Conservation (phyloP, 371 early-diverging fungal genomes). For the Haplosporangium sp. region DNA sequence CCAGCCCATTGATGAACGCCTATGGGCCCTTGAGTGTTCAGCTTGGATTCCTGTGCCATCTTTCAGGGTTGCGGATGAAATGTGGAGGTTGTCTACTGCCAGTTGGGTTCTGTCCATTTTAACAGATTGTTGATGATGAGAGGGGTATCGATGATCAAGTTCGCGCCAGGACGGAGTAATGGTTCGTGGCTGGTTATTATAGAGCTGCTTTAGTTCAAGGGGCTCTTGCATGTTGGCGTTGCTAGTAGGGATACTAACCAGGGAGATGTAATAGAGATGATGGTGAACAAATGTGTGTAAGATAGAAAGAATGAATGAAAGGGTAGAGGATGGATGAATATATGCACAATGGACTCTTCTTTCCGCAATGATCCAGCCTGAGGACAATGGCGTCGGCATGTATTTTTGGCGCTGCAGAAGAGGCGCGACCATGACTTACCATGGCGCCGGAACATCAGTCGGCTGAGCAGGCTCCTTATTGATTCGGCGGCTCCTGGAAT, state of each 20-base stretch:
- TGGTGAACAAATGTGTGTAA: background rate
- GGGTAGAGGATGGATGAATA: background rate
- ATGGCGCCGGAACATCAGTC: background rate
- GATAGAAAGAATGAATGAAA: background rate
- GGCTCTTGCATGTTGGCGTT: background rate
- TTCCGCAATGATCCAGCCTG: too few relatives aligned
- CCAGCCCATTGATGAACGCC: background rate
- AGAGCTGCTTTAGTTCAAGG: constrained; percentile 1
- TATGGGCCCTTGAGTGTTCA: background rate
- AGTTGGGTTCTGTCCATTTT: background rate
- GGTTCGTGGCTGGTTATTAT: background rate
- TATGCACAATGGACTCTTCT: background rate
- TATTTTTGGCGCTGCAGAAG: too few relatives aligned
- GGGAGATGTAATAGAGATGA: background rate
- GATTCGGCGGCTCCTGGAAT: background rate
- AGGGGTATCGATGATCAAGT: background rate
- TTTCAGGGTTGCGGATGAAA: background rate
- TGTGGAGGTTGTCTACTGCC: constrained; percentile 23
- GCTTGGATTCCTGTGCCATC: background rate
- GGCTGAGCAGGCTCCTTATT: background rate
- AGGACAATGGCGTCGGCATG: too few relatives aligned
- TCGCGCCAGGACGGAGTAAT: background rate
- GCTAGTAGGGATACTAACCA: background rate
- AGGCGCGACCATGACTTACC: background rate
- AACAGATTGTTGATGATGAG: background rate